Base-by-base conservation (phyloP, 1,139 yeast species). In the Kodamaea sp. region DNA sequence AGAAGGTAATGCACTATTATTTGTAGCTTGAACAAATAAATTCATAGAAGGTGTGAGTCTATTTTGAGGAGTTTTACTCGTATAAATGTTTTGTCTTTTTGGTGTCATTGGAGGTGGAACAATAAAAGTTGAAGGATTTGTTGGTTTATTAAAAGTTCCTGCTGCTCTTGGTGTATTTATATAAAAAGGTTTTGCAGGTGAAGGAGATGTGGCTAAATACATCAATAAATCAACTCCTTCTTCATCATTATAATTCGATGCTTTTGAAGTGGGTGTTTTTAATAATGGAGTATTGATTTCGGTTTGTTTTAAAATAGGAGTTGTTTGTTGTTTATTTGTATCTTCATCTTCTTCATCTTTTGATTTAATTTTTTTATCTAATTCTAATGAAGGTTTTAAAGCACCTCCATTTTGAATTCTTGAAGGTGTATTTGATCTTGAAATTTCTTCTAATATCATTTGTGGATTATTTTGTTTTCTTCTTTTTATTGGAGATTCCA, bases 181-280 rank as follows among this genome's bases (percentile, higher is more conserved):
- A 43, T 52, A 60, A 48, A 55, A 60, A 5, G 69, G 65, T 38
- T 67, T 70, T 1, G 83, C 81, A 0, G 90, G 88, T 0, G 92
- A 83, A 1, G 96, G 96, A 3, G 95, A 84, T 4, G 94, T 84
- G 3, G 95, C 95, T 51, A 87, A 69, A 57, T 78, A 87, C 79
- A 87, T 76, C 45, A 87, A 70, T 45, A 87, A 64, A 56, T 84
- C 94, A 1, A 95, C 96, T 5, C 95, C 96, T 57, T 83, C 89
- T 38, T 82, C 86, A 43, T 77, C 81, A 40, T 73, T 62, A 49
- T 62, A 52, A 34, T 49, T 54, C 6, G 50, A 48, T 9, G 48
- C 46, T 30, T 46, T 43, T 5, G 49, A 33, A 1, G 71, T 67
- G 2, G 76, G 75, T 4, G 75, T 70, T 32, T 58, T 60, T 44